A percentile compares a stretch with the other conserved stretches of the same genome.
phyloP scores from a whole-genome alignment of 345 rosid species.

The Euphorbia pulcherrima region DNA sequence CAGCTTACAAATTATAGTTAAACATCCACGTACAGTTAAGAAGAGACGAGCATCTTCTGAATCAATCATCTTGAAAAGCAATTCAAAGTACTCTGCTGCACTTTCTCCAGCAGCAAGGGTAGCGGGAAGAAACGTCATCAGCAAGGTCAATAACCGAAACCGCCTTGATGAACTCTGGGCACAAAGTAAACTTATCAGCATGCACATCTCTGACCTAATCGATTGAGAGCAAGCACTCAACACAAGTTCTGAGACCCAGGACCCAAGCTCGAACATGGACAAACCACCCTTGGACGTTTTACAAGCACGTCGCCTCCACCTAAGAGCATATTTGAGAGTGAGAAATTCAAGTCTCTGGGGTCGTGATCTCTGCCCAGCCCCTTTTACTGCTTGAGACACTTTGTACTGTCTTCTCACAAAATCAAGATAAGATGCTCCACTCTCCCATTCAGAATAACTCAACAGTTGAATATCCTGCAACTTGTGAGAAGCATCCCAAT shows the following conservation, averaged over 20 bases:
- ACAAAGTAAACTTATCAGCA: constrained; percentile 75
- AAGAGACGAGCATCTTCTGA: constrained; percentile 88
- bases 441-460: constrained; percentile 96
- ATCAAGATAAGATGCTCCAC: constrained; percentile 94
- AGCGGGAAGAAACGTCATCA: constrained; percentile 75
- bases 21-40: constrained; percentile 86
- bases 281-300: constrained; percentile 60
- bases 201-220: constrained; percentile 97
- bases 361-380: constrained; percentile 62
- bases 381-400: constrained; percentile 70
- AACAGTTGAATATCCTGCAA: constrained; percentile 74
- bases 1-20: constrained; percentile 68
- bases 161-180: constrained; percentile 78
- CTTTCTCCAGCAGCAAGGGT: constrained; percentile 93
- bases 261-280: constrained; percentile 80
- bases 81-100: constrained; percentile 91
- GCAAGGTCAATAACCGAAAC: constrained; percentile 71
- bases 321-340: constrained; percentile 82
- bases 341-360: constrained; percentile 72
- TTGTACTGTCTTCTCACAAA: constrained; percentile 97
- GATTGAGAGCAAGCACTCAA: constrained; percentile 98
- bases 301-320: constrained; percentile 74
- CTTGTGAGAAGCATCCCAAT: constrained; percentile 59
- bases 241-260: constrained; percentile 96
- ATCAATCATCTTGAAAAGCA: constrained; percentile 87